Evolutionary conservation across 768 basidiomycete species (phyloP).

Genomic region (Lentinula edodes): DNA sequence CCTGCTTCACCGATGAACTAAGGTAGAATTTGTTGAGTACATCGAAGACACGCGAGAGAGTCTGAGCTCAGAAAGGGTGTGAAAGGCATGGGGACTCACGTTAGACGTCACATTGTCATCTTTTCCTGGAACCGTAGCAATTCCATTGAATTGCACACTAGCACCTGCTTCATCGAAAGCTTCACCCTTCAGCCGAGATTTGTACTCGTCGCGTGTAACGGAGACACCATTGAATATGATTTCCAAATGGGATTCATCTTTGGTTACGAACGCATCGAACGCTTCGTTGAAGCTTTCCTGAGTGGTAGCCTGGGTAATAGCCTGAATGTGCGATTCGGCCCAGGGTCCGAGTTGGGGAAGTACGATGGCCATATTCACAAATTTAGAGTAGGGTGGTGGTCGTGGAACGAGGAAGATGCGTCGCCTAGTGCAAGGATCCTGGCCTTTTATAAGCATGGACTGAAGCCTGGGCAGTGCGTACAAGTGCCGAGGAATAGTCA

Average conservation of each 20-base stretch:
- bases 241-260: slow-evolving; percentile 15
- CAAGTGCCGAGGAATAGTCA: neutral
- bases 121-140: slow-evolving; percentile 21
- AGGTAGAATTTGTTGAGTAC: no score
- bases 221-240: slow-evolving; percentile 37
- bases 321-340: slow-evolving; percentile 31
- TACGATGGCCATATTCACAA: slow-evolving; percentile 14
- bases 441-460: neutral
- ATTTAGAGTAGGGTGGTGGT: neutral
- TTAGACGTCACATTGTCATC: neutral
- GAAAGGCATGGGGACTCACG: neutral
- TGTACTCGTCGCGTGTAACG: slow-evolving; percentile 34
- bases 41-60: no score
- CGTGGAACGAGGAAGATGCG: neutral
- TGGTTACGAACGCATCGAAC: slow-evolving; percentile 36
- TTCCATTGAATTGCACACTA: slow-evolving; percentile 20
- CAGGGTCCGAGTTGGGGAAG: slow-evolving; percentile 37
- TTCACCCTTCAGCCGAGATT: slow-evolving; percentile 25
- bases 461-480: neutral
- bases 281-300: slow-evolving; percentile 25
- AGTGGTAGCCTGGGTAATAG: slow-evolving; percentile 33
- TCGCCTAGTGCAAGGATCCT: no score
- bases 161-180: slow-evolving; percentile 23
- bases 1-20: slow-evolving; percentile 15
- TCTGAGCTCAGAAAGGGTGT: no score